Percentiles rank a stretch among this genome's conserved stretches.
Evolutionary conservation across 108 stramenopile species (phyloP).

Genomic region (Nitzschia sp.): DNA sequence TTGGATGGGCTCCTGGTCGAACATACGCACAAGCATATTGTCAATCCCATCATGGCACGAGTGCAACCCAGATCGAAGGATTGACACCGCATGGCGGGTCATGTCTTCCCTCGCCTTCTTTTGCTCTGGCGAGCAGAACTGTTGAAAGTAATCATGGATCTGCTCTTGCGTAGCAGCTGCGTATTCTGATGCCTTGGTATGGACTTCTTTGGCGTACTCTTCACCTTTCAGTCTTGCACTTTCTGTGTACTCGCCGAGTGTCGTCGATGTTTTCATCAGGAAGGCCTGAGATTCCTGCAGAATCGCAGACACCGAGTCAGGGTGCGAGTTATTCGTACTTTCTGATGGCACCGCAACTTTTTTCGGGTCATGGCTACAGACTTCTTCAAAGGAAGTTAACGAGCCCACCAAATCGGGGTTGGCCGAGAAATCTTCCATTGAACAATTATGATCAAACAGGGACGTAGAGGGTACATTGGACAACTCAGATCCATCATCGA

Average conservation of each 20-base stretch:
- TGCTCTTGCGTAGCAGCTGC: not conserved
- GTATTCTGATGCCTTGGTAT: not conserved
- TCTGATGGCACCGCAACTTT: no score
- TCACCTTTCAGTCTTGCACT: not conserved
- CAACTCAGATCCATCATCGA: no score
- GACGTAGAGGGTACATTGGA: no score
- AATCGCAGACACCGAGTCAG: not conserved
- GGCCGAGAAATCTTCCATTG: no score
- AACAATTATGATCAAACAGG: no score
- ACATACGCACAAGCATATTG: not conserved
- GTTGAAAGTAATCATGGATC: not conserved
- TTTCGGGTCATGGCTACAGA: no score
- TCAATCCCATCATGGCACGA: slow-evolving; percentile 12
- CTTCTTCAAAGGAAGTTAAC: no score
- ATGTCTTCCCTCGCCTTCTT: slow-evolving; percentile 1
- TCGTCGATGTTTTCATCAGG: not conserved
- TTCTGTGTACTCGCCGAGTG: slow-evolving; percentile 1
- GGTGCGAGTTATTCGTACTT: not conserved
- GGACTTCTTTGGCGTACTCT: slow-evolving; percentile 4
- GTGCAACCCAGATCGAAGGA: not conserved
- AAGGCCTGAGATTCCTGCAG: not conserved
- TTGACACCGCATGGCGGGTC: not conserved
- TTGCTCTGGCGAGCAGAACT: slow-evolving; percentile 17
- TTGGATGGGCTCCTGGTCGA: slow-evolving; percentile 10
- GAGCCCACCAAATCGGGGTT: no score